A percentile compares a stretch with the other conserved stretches of the same genome.
Conservation (phyloP, 2,329 filamentous ascomycete species). For the Pseudogymnoascus sp. region DNA sequence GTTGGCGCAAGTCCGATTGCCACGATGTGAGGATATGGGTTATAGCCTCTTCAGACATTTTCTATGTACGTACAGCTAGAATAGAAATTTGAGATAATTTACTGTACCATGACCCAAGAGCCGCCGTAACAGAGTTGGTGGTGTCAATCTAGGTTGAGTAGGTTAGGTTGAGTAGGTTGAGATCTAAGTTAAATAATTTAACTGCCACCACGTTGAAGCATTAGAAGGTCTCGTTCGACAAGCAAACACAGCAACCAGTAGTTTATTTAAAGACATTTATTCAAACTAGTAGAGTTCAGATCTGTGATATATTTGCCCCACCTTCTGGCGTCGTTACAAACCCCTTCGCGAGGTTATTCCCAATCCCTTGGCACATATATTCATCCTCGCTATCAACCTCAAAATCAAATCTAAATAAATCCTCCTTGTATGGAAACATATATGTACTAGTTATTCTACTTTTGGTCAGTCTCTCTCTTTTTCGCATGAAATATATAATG, state of each 20-base stretch:
- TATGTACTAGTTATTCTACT: constrained; percentile 15
- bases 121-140: not conserved
- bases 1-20: constrained; percentile 28
- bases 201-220: not conserved
- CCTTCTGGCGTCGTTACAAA: not conserved
- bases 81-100: not conserved
- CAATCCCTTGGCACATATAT: constrained; percentile 9
- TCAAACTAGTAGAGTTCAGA: not conserved
- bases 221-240: not conserved
- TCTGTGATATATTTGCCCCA: not conserved
- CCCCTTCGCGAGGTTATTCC: not conserved
- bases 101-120: not conserved
- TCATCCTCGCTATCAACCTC: constrained; percentile 17
- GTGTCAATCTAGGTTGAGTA: not conserved
- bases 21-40: not conserved
- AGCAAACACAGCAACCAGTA: not conserved
- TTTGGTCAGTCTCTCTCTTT: not conserved
- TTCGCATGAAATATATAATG: constrained; percentile 4
- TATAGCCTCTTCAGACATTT: not conserved
- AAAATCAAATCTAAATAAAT: constrained; percentile 19
- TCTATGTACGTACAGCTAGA: not conserved
- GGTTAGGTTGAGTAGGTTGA: too few relatives aligned
- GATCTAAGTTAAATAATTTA: not conserved
- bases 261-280: not conserved
- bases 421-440: constrained; percentile 17